Conservation (phyloP, 805 yeast genomes). For the Yarrowia deformans region DNA sequence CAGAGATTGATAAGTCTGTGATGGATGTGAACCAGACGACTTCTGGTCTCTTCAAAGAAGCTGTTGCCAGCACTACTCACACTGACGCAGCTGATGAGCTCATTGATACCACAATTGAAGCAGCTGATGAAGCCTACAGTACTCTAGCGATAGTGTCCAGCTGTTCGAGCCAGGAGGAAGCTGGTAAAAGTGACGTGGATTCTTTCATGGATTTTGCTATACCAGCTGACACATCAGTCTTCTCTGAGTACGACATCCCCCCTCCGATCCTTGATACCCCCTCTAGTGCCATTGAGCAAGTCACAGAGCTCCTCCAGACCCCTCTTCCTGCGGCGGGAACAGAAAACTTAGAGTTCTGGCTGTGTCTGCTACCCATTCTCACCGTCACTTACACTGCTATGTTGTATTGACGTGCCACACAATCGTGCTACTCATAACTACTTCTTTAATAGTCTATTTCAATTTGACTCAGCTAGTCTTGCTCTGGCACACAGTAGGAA, state of each 20-base stretch:
- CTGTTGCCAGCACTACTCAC: background rate
- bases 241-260: no score
- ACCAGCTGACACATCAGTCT: background rate
- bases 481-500: no score
- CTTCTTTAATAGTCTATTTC: no score
- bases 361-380: constrained; percentile 3
- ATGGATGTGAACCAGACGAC: background rate
- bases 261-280: background rate
- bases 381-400: background rate
- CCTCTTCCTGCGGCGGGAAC: background rate
- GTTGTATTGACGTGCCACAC: background rate
- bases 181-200: no score
- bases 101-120: background rate
- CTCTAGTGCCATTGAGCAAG: background rate
- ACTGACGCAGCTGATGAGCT: background rate
- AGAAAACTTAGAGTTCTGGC: background rate
- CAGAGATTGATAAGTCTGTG: background rate
- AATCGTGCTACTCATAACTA: no score
- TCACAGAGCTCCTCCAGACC: background rate
- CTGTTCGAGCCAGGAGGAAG: no score
- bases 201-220: no score
- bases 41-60: background rate
- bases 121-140: no score
- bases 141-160: no score
- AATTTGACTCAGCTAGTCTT: no score